Percentiles rank a stretch among this genome's conserved stretches.
Conservation (phyloP, 108 stramenopile species). For the Schizochytrium sp. region DNA sequence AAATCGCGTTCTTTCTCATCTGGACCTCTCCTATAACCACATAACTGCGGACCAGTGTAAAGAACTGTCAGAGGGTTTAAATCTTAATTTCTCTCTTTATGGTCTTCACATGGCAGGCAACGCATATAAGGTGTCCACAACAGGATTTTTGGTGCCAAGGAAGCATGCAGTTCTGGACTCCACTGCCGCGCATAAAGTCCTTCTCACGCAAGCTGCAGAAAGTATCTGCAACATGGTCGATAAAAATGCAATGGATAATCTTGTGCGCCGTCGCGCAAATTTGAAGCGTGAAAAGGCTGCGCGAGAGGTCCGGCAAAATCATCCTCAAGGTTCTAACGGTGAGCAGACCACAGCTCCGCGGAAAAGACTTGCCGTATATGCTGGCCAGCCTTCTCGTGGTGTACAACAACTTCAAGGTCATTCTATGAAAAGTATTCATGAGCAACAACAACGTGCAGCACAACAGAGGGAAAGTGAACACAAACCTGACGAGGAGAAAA, state of each 20-base stretch:
- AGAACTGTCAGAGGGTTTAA: conserved; percentile 12
- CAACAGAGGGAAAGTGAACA: background rate
- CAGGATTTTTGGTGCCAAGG: background rate
- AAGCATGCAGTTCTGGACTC: conserved; percentile 24
- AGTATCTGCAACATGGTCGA: background rate
- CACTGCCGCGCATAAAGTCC: background rate
- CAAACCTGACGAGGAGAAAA: background rate
- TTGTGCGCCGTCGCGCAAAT: background rate
- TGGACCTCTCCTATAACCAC: conserved; percentile 52
- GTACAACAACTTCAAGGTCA: no score
- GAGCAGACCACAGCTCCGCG: no score
- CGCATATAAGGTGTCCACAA: conserved; percentile 15
- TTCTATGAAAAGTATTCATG: background rate
- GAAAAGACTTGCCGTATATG: no score
- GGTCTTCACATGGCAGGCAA: conserved; percentile 60
- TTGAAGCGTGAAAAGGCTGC: conserved; percentile 34
- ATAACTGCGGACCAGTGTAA: conserved; percentile 49
- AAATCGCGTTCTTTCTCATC: conserved; percentile 6
- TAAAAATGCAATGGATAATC: no score
- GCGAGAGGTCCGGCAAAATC: background rate
- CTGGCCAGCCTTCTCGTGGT: no score
- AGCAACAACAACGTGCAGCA: background rate
- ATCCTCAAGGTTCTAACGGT: no score
- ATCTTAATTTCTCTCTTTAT: background rate
- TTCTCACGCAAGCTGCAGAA: background rate